Conservation (phyloP, 2,329 filamentous ascomycete genomes). For the Monosporascus sp. region DNA sequence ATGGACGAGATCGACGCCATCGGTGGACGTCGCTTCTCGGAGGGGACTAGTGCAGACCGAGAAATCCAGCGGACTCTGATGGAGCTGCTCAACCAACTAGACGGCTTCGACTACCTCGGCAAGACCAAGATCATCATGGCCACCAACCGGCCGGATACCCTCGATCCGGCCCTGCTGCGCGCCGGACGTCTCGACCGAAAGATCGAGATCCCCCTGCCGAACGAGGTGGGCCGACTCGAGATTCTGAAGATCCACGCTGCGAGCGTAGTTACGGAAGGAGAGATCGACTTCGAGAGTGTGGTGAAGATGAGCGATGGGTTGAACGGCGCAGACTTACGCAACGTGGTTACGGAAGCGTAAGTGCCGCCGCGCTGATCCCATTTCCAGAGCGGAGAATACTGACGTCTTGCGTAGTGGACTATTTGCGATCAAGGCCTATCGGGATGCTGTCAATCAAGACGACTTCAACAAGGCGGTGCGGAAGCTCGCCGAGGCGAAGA, state of each 20-base stretch:
- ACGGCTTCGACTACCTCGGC: conserved; percentile 97
- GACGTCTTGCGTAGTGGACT: conserved; percentile 58
- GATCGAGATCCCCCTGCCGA: conserved; percentile 95
- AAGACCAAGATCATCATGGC: conserved; percentile 99
- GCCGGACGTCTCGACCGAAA: conserved; percentile 93
- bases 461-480: conserved; percentile 99
- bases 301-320: conserved; percentile 99
- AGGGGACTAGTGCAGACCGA: conserved; percentile 94
- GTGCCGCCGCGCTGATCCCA: conserved; percentile 33
- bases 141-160: conserved; percentile 92
- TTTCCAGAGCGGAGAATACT: conserved; percentile 10
- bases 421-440: conserved; percentile 97
- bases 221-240: conserved; percentile 92
- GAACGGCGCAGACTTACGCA: conserved; percentile 94
- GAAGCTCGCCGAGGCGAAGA: conserved; percentile 97
- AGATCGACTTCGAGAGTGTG: conserved; percentile 97
- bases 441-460: conserved; percentile 93
- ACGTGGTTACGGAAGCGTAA: conserved; percentile 97
- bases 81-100: conserved; percentile 97
- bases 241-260: conserved; percentile 96
- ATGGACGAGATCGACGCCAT: conserved; percentile 99
- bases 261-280: conserved; percentile 82
- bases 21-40: conserved; percentile 90
- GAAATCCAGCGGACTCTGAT: conserved; percentile 98
- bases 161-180: conserved; percentile 87